A percentile compares a stretch with the other conserved stretches of the same genome.
Evolutionary conservation across 2,329 filamentous ascomycete species (phyloP).

Genomic region (Colletotrichum phormii): DNA sequence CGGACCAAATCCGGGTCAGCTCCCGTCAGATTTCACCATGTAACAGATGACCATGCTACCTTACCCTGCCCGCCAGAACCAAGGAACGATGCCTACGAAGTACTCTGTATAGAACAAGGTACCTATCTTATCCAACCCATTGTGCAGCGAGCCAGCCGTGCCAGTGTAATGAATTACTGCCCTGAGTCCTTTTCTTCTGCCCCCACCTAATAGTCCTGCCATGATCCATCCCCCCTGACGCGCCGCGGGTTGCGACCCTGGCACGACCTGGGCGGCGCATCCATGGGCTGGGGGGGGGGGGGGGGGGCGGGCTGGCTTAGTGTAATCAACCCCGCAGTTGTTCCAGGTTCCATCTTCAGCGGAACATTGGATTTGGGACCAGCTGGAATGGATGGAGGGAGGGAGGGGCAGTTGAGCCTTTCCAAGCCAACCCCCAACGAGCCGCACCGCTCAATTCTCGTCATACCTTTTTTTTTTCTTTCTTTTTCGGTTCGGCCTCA

Average conservation of each 20-base stretch:
- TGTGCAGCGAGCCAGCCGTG: no score
- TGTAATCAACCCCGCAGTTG: conserved; percentile 31
- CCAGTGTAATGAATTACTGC: no score
- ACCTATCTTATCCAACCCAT: no score
- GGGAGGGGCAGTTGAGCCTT: not conserved
- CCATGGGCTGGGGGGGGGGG: not conserved
- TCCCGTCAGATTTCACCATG: conserved; percentile 1
- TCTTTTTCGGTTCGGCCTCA: not conserved
- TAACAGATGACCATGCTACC: not conserved
- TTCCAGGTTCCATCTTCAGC: conserved; percentile 33
- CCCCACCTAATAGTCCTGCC: not conserved
- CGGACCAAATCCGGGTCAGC: not conserved
- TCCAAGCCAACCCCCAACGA: conserved; percentile 8
- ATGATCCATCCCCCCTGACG: conserved; percentile 24
- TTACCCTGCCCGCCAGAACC: not conserved
- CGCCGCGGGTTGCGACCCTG: conserved; percentile 33
- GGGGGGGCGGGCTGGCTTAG: not conserved
- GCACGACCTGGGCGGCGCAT: not conserved
- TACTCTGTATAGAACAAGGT: no score
- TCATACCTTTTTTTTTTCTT: conserved; percentile 10
- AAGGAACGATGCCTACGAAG: conserved; percentile 17
- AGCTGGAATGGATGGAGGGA: conserved; percentile 19
- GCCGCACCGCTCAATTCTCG: conserved; percentile 25
- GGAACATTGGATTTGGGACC: conserved; percentile 24
- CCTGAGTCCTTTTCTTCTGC: not conserved